Conservation (phyloP, 495 filamentous ascomycete species). For the Talaromyces borbonicus region DNA sequence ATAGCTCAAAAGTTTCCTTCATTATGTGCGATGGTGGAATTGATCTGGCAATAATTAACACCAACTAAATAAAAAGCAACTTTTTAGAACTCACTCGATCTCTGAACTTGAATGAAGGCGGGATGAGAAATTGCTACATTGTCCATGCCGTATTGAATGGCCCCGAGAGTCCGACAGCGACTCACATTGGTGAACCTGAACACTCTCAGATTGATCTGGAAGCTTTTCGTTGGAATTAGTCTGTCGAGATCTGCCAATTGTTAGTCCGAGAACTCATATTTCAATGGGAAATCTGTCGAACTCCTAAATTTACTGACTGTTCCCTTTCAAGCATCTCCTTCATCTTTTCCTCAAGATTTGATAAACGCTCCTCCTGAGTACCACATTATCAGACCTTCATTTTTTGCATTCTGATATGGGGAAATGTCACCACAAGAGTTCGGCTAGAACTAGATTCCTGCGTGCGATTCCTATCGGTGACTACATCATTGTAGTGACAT, state of each 20-base stretch:
- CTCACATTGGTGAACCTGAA: no score
- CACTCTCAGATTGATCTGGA: no score
- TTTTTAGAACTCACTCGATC: slow-evolving; percentile 1
- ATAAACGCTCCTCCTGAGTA: slow-evolving; percentile 31
- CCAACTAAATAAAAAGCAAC: no score
- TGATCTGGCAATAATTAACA: not conserved
- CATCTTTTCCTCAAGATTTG: slow-evolving; percentile 38
- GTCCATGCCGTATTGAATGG: no score
- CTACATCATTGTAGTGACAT: slow-evolving; percentile 26
- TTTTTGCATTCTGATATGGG: not conserved
- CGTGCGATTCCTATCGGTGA: not conserved
- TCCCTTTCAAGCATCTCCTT: slow-evolving; percentile 32
- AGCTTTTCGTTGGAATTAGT: no score
- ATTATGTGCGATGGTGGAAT: not conserved
- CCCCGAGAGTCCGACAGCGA: no score
- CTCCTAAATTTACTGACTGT: no score
- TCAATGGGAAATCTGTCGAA: no score
- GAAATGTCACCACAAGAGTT: slow-evolving; percentile 21
- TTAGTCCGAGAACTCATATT: no score
- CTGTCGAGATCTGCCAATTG: no score
- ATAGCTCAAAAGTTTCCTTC: slow-evolving; percentile 7
- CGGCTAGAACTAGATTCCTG: slow-evolving; percentile 17
- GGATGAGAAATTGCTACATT: no score
- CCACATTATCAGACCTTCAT: slow-evolving; percentile 13
- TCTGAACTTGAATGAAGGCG: no score